These are phyloP conservation scores for Acanthamoeba royreba DNA, from an alignment of 208 protist species.

Conservation along the genomic window DNA sequence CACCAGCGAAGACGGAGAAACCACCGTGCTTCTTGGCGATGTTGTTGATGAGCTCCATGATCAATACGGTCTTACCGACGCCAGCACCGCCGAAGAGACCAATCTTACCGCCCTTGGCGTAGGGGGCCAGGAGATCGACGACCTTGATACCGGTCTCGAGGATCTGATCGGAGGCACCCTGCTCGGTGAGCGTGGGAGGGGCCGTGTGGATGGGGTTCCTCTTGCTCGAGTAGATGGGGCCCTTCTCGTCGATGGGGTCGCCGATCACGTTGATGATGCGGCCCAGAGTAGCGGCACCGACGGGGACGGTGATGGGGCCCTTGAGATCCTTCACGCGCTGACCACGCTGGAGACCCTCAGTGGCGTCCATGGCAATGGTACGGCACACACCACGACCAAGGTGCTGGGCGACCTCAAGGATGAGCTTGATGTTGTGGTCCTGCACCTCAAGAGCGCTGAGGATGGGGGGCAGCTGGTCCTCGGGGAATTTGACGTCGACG, in stretches of 20 bases:
- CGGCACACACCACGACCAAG: constrained; percentile 93
- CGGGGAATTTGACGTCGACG: constrained; percentile 96
- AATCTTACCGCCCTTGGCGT: constrained; percentile 98
- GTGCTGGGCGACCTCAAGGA: constrained; percentile 96
- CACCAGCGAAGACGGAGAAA: constrained; percentile 98
- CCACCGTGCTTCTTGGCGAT: constrained; percentile 97
- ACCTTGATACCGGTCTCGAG: constrained; percentile 98
- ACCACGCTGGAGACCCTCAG: constrained; percentile 95
- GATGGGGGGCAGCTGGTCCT: constrained; percentile 92
- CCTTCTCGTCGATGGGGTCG: constrained; percentile 96
- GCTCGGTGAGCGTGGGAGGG: constrained; percentile 91
- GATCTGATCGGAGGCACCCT: constrained; percentile 91
- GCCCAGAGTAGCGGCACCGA: constrained; percentile 93
- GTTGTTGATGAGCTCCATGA: constrained; percentile 99
- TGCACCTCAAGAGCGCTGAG: constrained; percentile 94
- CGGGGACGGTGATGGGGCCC: constrained; percentile 94
- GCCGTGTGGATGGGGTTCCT: constrained; percentile 92
- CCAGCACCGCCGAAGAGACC: constrained; percentile 98
- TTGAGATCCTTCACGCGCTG: constrained; percentile 91
- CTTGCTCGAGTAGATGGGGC: constrained; percentile 89
- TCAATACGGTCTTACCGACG: constrained; percentile 98
- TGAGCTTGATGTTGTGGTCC: constrained; percentile 77
- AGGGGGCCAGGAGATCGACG: constrained; percentile 96
- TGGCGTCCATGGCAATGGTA: constrained; percentile 97
- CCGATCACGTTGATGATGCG: constrained; percentile 99